Conservation (phyloP, 1,139 yeast genomes). For the Martiniozyma asiatica region DNA sequence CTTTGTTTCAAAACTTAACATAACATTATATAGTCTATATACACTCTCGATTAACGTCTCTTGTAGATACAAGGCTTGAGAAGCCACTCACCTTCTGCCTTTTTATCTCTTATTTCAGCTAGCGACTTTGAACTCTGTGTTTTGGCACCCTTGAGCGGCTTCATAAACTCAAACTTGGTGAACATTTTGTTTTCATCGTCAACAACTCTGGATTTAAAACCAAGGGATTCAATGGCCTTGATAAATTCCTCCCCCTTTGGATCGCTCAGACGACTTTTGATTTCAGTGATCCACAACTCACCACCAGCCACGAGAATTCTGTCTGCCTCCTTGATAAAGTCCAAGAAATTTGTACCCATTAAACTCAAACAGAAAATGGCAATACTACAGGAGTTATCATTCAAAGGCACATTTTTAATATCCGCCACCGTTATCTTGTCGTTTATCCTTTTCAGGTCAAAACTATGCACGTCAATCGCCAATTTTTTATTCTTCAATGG, state of each 20-base stretch:
- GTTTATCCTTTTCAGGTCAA: constrained; percentile 79
- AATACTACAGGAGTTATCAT: constrained; percentile 64
- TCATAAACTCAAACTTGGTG: constrained; percentile 84
- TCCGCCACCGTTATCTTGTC: constrained; percentile 91
- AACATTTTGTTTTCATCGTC: constrained; percentile 90
- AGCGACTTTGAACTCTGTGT: constrained; percentile 39
- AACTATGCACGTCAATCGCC: constrained; percentile 65
- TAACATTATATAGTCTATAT: no score
- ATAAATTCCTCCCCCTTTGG: constrained; percentile 63
- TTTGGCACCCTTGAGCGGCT: constrained; percentile 62
- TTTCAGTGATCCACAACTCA: constrained; percentile 95
- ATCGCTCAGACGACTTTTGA: constrained; percentile 80
- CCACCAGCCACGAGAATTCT: constrained; percentile 84
- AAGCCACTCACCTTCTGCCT: constrained; percentile 77
- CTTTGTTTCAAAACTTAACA: no score
- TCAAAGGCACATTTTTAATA: constrained; percentile 78
- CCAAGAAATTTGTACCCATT: constrained; percentile 95
- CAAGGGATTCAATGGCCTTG: constrained; percentile 59
- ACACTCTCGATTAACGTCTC: constrained; percentile 72
- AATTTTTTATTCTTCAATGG: constrained; percentile 26
- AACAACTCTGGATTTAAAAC: constrained; percentile 79
- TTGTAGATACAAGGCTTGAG: constrained; percentile 93
- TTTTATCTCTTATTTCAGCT: constrained; percentile 33
- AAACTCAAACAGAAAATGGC: constrained; percentile 87
- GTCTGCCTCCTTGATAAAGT: constrained; percentile 81